Conservation (phyloP, 805 yeast genomes). For the Ogataea pignaliae region DNA sequence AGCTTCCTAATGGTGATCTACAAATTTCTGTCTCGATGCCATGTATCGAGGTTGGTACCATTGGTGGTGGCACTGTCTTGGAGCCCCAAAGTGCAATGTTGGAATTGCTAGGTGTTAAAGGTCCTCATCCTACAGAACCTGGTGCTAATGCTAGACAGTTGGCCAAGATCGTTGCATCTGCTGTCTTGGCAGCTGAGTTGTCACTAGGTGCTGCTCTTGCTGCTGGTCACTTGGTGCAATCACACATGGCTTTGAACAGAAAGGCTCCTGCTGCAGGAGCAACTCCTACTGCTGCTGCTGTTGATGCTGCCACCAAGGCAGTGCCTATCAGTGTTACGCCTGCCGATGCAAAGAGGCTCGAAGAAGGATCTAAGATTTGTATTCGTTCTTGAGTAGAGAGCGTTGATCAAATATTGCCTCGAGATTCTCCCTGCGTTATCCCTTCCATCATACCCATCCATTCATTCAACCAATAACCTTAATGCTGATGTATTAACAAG, state of each 20-base stretch:
- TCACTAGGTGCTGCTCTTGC: slow-evolving; percentile 95
- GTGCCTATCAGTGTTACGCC: no score
- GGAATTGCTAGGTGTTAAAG: slow-evolving; percentile 89
- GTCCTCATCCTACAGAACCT: slow-evolving; percentile 90
- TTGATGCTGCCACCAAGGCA: slow-evolving; percentile 15
- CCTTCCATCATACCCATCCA: no score
- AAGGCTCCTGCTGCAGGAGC: slow-evolving; percentile 26
- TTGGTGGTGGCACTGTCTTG: slow-evolving; percentile 97
- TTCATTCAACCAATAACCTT: no score
- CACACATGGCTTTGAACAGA: slow-evolving; percentile 96
- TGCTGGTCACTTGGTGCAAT: slow-evolving; percentile 96
- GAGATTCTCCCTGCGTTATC: no score
- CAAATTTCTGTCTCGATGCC: slow-evolving; percentile 98
- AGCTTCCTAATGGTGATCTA: slow-evolving; percentile 67
- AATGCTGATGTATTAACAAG: no score
- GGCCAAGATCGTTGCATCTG: slow-evolving; percentile 89
- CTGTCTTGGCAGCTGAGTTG: slow-evolving; percentile 93
- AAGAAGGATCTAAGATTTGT: slow-evolving; percentile 74
- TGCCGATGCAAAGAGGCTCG: slow-evolving; percentile 43
- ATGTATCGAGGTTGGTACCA: slow-evolving; percentile 96
- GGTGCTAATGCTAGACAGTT: slow-evolving; percentile 93
- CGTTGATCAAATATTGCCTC: no score
- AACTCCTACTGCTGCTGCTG: slow-evolving; percentile 25
- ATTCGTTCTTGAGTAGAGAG: slow-evolving; percentile 47
- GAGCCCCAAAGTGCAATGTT: slow-evolving; percentile 97